A percentile compares a stretch with the other conserved stretches of the same genome.
These are phyloP conservation scores for Fusarium neocosmosporiellum DNA, from an alignment of 2,329 filamentous ascomycete genomes.

Conservation along the genomic window DNA sequence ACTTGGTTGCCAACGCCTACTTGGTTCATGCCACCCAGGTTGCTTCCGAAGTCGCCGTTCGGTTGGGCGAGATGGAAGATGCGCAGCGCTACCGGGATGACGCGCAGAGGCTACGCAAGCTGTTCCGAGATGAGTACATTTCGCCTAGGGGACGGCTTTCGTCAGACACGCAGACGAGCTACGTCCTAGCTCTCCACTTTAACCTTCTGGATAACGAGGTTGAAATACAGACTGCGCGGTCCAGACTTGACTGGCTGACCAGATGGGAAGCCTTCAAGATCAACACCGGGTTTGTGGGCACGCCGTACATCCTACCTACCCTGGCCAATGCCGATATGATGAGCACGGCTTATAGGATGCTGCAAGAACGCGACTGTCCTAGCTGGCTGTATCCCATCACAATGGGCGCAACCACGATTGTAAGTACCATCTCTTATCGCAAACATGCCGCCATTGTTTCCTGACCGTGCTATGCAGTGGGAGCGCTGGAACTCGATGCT, in stretches of 20 bases:
- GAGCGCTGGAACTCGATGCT: neutral
- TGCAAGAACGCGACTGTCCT: neutral
- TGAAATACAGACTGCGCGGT: neutral
- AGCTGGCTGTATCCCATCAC: neutral
- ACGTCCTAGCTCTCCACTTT: neutral
- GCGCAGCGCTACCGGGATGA: neutral
- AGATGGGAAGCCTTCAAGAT: neutral
- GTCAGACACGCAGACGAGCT: neutral
- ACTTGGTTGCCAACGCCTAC: neutral
- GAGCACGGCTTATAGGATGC: neutral
- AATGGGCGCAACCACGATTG: neutral
- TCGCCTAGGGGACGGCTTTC: neutral
- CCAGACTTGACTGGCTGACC: neutral
- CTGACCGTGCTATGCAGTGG: neutral
- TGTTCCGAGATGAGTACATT: neutral
- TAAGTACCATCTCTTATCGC: neutral
- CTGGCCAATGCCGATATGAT: neutral
- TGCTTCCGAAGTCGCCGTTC: neutral
- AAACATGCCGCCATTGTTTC: neutral
- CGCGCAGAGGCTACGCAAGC: neutral
- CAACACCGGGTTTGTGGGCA: neutral
- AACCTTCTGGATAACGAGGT: neutral
- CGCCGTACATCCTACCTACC: neutral
- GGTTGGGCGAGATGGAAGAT: neutral
- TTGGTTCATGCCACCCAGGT: neutral